Evolutionary conservation across 2,329 filamentous ascomycete genomes (phyloP).

Genomic region (Tolypocladium guangdongense): DNA sequence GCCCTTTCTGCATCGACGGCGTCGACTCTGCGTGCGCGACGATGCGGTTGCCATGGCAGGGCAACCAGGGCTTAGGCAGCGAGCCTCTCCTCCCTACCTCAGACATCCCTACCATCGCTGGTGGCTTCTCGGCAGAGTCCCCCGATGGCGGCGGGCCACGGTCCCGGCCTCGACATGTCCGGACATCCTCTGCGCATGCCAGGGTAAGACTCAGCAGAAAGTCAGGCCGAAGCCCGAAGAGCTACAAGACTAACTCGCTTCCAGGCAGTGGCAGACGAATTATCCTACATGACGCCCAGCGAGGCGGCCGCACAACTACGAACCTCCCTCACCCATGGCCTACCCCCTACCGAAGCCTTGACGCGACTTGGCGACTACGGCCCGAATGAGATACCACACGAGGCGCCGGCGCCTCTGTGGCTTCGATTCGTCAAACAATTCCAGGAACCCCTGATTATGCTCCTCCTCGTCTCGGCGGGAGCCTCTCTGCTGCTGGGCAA

Average conservation of each 20-base stretch:
- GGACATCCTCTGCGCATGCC: constrained; percentile 45
- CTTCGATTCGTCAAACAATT: constrained; percentile 93
- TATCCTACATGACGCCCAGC: constrained; percentile 57
- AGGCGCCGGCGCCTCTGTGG: constrained; percentile 90
- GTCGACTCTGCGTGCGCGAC: constrained; percentile 10
- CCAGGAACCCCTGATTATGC: constrained; percentile 84
- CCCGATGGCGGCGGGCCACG: constrained; percentile 14
- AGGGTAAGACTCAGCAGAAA: constrained; percentile 27
- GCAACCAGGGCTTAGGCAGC: constrained; percentile 18
- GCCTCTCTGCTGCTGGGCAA: constrained; percentile 89
- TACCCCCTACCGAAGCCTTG: constrained; percentile 72
- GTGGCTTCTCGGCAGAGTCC: constrained; percentile 11
- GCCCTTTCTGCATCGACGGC: constrained; percentile 8
- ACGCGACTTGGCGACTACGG: constrained; percentile 71
- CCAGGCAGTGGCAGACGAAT: constrained; percentile 48
- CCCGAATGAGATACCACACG: constrained; percentile 88
- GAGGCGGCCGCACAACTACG: constrained; percentile 68
- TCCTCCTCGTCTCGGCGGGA: constrained; percentile 80
- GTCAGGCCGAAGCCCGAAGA: background rate
- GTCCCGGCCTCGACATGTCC: constrained; percentile 24
- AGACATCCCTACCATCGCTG: constrained; percentile 21
- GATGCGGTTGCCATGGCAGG: constrained; percentile 28
- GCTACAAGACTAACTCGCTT: background rate
- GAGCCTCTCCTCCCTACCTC: constrained; percentile 23
- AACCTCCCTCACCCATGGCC: constrained; percentile 74